phyloP scores from a whole-genome alignment of 1,139 yeast genomes.

The Blastobotrys apis region DNA sequence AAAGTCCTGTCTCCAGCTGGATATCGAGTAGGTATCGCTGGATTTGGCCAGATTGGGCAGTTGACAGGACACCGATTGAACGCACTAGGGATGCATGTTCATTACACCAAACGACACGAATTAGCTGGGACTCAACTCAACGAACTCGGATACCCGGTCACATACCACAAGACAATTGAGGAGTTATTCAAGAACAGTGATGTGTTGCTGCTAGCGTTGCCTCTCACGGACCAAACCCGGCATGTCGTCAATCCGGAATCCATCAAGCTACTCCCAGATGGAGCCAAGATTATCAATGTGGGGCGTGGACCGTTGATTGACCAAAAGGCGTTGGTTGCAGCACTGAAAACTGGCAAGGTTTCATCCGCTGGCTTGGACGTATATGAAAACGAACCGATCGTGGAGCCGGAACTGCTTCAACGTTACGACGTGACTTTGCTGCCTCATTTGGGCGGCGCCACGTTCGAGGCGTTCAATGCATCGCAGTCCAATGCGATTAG shows the following conservation, averaged over 20 bases:
- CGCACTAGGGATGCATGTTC: constrained; percentile 62
- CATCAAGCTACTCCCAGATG: constrained; percentile 45
- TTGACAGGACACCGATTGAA: constrained; percentile 55
- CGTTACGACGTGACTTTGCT: constrained; percentile 69
- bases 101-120: constrained; percentile 55
- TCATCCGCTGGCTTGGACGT: constrained; percentile 79
- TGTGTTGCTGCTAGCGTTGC: constrained; percentile 62
- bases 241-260: constrained; percentile 51
- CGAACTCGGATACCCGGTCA: constrained; percentile 40
- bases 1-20: constrained; percentile 42
- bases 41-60: constrained; percentile 75
- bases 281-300: constrained; percentile 66
- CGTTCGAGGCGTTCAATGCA: constrained; percentile 43
- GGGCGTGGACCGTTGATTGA: constrained; percentile 77
- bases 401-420: constrained; percentile 48
- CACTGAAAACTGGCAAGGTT: constrained; percentile 63
- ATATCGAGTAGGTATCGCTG: constrained; percentile 63
- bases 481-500: constrained; percentile 46
- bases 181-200: constrained; percentile 45
- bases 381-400: constrained; percentile 61
- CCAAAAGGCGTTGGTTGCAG: constrained; percentile 65
- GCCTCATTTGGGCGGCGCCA: constrained; percentile 77
- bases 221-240: constrained; percentile 56
- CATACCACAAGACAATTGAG: constrained; percentile 42
- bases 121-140: constrained; percentile 37